Percentiles rank a stretch among this genome's conserved stretches.
Evolutionary conservation across 108 stramenopile genomes (phyloP).

Genomic region (Nannochloropsis gaditana): DNA sequence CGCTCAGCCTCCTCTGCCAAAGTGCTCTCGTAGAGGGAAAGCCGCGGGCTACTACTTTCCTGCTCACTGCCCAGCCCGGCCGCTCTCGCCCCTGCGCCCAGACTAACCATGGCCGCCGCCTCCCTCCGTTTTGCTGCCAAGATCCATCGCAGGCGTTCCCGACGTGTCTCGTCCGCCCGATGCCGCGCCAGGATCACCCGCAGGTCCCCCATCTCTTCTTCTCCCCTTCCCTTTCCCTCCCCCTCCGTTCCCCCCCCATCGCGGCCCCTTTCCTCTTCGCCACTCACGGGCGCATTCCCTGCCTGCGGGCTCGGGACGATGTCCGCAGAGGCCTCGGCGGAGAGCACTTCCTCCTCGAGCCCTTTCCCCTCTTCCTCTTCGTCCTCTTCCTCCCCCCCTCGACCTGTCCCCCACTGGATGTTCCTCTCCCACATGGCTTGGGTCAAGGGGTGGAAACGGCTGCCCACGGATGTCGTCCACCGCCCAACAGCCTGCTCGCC

Average conservation of each 20-base stretch:
- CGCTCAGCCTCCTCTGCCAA: neutral
- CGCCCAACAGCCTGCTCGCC: too few relatives aligned
- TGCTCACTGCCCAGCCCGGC: neutral
- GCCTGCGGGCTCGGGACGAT: neutral
- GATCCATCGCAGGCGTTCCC: neutral
- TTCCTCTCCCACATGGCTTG: slow-evolving; percentile 10
- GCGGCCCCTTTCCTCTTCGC: neutral
- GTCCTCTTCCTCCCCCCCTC: neutral
- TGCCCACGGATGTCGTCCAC: too few relatives aligned
- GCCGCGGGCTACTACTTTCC: neutral
- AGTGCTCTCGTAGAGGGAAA: neutral
- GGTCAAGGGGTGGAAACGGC: neutral
- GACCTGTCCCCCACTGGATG: neutral
- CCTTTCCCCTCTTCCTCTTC: neutral
- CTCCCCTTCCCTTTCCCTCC: neutral
- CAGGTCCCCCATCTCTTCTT: slow-evolving; percentile 14
- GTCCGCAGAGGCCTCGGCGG: neutral
- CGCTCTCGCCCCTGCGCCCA: neutral
- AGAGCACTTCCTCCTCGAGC: neutral
- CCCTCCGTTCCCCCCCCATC: neutral
- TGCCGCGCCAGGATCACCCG: neutral
- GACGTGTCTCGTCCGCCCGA: neutral
- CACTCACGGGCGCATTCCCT: neutral
- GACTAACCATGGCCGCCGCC: neutral
- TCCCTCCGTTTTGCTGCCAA: neutral